These are phyloP conservation scores for Rhodotorula kratochvilovae DNA, from an alignment of 768 basidiomycete species.

Conservation along the genomic window DNA sequence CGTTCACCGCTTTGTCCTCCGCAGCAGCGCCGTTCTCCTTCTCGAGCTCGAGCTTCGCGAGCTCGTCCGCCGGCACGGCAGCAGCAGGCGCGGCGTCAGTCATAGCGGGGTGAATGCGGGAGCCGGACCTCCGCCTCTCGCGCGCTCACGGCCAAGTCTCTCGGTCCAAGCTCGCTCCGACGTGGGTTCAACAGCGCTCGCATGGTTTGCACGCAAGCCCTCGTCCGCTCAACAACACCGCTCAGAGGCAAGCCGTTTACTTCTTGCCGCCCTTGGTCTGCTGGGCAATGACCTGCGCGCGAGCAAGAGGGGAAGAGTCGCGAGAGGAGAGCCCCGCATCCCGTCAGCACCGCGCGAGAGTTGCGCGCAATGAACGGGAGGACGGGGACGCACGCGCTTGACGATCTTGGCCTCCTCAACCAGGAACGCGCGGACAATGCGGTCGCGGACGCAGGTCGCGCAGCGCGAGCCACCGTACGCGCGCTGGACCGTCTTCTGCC, in stretches of 20 bases:
- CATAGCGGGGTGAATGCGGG: background rate
- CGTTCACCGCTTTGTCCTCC: background rate
- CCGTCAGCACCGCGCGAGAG: background rate
- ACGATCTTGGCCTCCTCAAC: conserved; percentile 99
- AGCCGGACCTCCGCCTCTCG: background rate
- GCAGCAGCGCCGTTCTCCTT: background rate
- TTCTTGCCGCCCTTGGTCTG: conserved; percentile 30
- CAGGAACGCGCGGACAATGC: conserved; percentile 95
- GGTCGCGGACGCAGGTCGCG: conserved; percentile 90
- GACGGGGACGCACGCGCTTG: conserved; percentile 74
- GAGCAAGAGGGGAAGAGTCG: background rate
- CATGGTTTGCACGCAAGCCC: background rate
- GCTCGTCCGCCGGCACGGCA: background rate
- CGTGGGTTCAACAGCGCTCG: background rate
- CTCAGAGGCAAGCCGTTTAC: conserved; percentile 14
- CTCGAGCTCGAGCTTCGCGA: conserved; percentile 2
- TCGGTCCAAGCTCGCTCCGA: background rate
- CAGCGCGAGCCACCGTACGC: conserved; percentile 98
- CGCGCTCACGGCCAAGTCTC: background rate
- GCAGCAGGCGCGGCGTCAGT: background rate
- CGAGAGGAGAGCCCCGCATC: no score
- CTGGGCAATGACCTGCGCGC: conserved; percentile 32
- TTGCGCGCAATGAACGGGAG: background rate
- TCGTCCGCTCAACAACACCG: background rate
- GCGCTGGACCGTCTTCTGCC: conserved; percentile 90